Conservation (phyloP, 1,284 basidiomycete species). For the Trametes hirsuta region DNA sequence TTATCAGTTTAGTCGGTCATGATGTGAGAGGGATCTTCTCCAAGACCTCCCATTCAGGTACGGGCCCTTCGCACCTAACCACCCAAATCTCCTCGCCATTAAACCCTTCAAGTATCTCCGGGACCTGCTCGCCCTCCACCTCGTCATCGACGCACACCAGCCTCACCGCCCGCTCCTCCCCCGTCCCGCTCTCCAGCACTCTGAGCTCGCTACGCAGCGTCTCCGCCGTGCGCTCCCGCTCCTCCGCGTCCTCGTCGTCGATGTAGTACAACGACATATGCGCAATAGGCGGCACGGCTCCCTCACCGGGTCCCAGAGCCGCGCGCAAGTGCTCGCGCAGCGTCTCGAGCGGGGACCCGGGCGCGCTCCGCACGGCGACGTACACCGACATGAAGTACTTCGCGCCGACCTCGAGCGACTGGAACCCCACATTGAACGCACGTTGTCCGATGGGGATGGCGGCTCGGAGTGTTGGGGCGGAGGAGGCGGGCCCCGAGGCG, state of each 20-base stretch:
- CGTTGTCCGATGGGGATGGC: slow-evolving; percentile 40
- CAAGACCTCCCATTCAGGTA: slow-evolving; percentile 59
- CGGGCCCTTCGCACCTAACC: slow-evolving; percentile 62
- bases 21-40: slow-evolving; percentile 38
- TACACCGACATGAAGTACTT: slow-evolving; percentile 76
- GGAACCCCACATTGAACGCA: slow-evolving; percentile 49
- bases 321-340: slow-evolving; percentile 53
- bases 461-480: slow-evolving; percentile 26
- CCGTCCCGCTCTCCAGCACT: slow-evolving; percentile 33
- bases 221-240: slow-evolving; percentile 38
- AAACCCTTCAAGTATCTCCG: slow-evolving; percentile 46
- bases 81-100: slow-evolving; percentile 63
- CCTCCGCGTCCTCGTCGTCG: slow-evolving; percentile 54
- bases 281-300: slow-evolving; percentile 56
- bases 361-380: slow-evolving; percentile 50
- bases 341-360: slow-evolving; percentile 38
- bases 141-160: slow-evolving; percentile 17
- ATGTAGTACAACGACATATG: slow-evolving; percentile 77
- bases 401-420: slow-evolving; percentile 54
- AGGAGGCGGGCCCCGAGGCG: slow-evolving; percentile 42
- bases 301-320: slow-evolving; percentile 39
- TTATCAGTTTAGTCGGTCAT: neutral
- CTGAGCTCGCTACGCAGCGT: slow-evolving; percentile 42
- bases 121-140: slow-evolving; percentile 16
- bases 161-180: slow-evolving; percentile 36